Percentiles rank a stretch among this genome's conserved stretches.
These are phyloP conservation scores for Fusarium falciforme DNA, from an alignment of 2,329 filamentous ascomycete species.

Conservation along the genomic window DNA sequence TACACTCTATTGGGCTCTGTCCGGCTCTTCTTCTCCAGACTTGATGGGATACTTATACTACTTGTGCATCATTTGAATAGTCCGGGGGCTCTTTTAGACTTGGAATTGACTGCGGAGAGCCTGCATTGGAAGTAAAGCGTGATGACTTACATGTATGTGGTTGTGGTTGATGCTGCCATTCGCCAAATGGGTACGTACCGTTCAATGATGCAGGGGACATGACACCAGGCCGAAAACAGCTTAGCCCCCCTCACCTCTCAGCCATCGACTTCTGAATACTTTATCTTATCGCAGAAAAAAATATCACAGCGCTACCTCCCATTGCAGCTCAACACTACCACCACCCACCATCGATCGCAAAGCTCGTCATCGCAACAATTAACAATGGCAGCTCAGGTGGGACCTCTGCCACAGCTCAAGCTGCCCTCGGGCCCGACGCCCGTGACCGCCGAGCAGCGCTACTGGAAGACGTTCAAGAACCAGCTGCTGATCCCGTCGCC, in stretches of 20 bases:
- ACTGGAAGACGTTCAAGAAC: conserved; percentile 96
- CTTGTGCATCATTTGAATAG: background rate
- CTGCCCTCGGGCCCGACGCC: conserved; percentile 85
- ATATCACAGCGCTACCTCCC: conserved; percentile 29
- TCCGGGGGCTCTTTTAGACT: background rate
- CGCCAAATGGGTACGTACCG: background rate
- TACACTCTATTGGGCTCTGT: background rate
- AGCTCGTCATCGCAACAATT: conserved; percentile 32
- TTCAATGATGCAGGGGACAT: background rate
- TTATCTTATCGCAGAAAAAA: conserved; percentile 46
- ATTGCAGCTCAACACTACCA: conserved; percentile 12
- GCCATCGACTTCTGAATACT: conserved; percentile 31
- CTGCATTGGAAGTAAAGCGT: background rate
- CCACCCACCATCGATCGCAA: conserved; percentile 6
- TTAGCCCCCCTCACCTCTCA: conserved; percentile 22
- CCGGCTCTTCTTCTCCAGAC: background rate
- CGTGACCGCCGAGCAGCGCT: conserved; percentile 90
- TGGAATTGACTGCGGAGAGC: background rate
- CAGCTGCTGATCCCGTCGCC: conserved; percentile 91
- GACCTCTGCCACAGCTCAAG: conserved; percentile 83
- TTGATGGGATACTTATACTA: background rate
- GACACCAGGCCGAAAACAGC: background rate
- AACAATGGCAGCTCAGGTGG: conserved; percentile 86
- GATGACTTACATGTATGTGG: background rate
- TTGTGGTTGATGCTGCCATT: background rate